Conservation (phyloP, 1,139 yeast genomes). For the Wickerhamomyces sp. region DNA sequence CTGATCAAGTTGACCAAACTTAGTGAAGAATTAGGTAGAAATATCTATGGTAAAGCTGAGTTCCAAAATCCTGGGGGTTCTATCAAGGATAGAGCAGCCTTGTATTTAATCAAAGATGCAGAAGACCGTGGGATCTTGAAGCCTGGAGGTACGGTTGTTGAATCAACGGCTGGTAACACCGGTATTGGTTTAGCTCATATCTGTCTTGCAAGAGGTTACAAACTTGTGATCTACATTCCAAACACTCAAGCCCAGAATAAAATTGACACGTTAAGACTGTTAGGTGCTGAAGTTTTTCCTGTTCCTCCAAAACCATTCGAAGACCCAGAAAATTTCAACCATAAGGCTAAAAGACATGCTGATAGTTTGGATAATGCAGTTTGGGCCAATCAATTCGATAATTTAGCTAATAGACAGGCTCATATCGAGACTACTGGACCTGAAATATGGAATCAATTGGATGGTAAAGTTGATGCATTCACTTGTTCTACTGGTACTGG, state of each 20-base stretch:
- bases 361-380: constrained; percentile 70
- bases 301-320: constrained; percentile 86
- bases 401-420: constrained; percentile 80
- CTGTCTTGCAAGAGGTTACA: constrained; percentile 78
- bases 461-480: constrained; percentile 78
- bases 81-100: constrained; percentile 88
- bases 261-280: constrained; percentile 62
- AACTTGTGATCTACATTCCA: constrained; percentile 86
- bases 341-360: constrained; percentile 82
- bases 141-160: constrained; percentile 52
- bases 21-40: constrained; percentile 61
- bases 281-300: constrained; percentile 85
- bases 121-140: constrained; percentile 61
- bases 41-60: constrained; percentile 85
- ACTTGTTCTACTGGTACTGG: constrained; percentile 92
- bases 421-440: constrained; percentile 93
- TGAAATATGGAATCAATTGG: constrained; percentile 83
- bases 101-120: constrained; percentile 73
- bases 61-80: constrained; percentile 95
- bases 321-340: constrained; percentile 79
- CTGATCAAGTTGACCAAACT: constrained; percentile 60
- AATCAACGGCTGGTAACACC: constrained; percentile 77
- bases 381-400: constrained; percentile 92
- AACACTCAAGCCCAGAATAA: constrained; percentile 79
- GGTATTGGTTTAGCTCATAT: constrained; percentile 91